phyloP scores from a whole-genome alignment of 2,329 filamentous ascomycete genomes.

The Neonectria magnoliae region DNA sequence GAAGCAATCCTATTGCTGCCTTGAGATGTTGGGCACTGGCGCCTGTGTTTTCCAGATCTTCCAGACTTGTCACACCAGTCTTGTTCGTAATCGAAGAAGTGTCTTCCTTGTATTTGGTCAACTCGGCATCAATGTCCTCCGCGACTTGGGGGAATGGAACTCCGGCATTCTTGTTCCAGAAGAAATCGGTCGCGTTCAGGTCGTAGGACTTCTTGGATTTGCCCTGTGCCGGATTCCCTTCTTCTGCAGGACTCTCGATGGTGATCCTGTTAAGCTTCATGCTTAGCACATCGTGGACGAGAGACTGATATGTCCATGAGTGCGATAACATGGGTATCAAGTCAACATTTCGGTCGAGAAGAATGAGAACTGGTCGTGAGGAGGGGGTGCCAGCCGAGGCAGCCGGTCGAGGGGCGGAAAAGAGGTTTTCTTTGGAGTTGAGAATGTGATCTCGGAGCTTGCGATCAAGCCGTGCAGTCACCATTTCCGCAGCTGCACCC shows the following conservation, averaged over 20 bases:
- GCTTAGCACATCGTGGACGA: constrained; percentile 73
- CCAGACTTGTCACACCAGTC: constrained; percentile 90
- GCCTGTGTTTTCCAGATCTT: constrained; percentile 90
- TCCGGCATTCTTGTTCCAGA: constrained; percentile 93
- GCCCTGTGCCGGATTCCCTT: constrained; percentile 77
- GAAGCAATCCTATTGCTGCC: constrained; percentile 90
- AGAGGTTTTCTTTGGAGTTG: constrained; percentile 97
- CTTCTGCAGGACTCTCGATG: constrained; percentile 84
- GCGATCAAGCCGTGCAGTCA: constrained; percentile 91
- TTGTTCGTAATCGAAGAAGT: constrained; percentile 94
- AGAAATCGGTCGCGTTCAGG: constrained; percentile 89
- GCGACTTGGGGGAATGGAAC: constrained; percentile 95
- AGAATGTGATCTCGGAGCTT: constrained; percentile 96
- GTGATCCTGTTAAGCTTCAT: constrained; percentile 89
- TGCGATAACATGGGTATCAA: constrained; percentile 98
- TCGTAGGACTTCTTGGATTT: constrained; percentile 91
- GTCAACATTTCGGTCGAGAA: constrained; percentile 95
- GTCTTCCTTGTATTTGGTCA: constrained; percentile 95
- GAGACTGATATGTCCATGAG: constrained; percentile 82
- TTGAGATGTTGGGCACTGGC: constrained; percentile 95
- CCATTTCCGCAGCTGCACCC: constrained; percentile 91
- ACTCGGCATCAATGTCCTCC: constrained; percentile 92
- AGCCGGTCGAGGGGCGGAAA: constrained; percentile 74
- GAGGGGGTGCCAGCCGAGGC: constrained; percentile 68
- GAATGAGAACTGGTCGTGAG: constrained; percentile 87